Base-by-base conservation (phyloP, 2,329 filamentous ascomycete genomes). In the Colletotrichum zoysiae region DNA sequence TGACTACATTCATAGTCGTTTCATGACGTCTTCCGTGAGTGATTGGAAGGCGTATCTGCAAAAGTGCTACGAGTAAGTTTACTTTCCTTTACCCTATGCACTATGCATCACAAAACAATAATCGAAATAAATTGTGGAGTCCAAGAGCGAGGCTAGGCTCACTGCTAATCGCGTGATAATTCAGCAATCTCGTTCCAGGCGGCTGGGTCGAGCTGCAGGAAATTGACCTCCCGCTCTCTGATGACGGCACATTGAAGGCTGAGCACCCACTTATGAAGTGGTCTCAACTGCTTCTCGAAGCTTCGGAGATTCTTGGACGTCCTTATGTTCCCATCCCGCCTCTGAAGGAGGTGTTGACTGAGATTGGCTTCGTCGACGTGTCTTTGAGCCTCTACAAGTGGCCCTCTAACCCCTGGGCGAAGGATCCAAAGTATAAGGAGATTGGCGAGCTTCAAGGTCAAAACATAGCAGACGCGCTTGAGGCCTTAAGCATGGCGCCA, bases 321-420 rank as follows among this genome's bases (percentile, higher is more conserved):
- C 74, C 77, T 1, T 80, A 80, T 46, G 20, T 59, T 18, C 44
- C 59, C 18, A 71, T 75, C 9, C 55, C 38, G 26, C 44, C 38
- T 5, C 46, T 57, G 7, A 78, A 78, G 64, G 77, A 81, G 50
- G 81, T 83, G 61, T 81, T 89, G 76, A 67, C 81, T 58, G 84
- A 86, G n/a, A 86, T 84, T 0, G 88, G 88, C 1, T 90, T 90
- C 73, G 79, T 83, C 61, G 83, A 89, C 67, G 84, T 90, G 0
- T 78, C 78, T 0, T 84, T 88, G 75, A 78, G 82, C 2, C 75
- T 85, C 18, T 85, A 81, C 74, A 86, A 84, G 76, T 84, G 86
- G 79, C 87, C 87, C 0, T 81, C 81, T 46, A 86, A 86, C 74
- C 76, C 81, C 12, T 89, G 87, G 87, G 84, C 87, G 0, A 84